Conservation (phyloP, 1,284 basidiomycete species). For the Apiotrichum mycotoxinovorans region DNA sequence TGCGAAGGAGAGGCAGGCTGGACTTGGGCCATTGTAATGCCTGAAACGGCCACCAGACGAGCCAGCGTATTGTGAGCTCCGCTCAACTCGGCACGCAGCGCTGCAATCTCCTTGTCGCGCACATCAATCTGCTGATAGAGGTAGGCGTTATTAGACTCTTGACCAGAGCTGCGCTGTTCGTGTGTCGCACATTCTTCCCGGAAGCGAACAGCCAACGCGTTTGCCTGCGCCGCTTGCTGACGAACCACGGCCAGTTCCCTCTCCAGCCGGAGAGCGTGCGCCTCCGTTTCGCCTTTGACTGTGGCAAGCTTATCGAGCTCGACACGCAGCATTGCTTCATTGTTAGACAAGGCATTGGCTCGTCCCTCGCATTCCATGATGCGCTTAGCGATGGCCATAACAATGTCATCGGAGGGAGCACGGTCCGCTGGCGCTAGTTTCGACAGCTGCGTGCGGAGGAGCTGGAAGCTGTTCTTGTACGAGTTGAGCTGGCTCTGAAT, state of each 20-base stretch:
- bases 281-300: not conserved
- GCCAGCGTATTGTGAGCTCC: not conserved
- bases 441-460: not conserved
- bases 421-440: not conserved
- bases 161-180: not conserved
- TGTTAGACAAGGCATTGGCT: not conserved
- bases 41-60: not conserved
- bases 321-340: not conserved
- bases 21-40: not conserved
- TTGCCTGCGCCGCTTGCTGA: not conserved
- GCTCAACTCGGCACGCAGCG: not conserved
- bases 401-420: not conserved
- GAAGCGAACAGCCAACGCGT: not conserved
- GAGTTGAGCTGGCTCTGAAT: not conserved
- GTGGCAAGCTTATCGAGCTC: not conserved
- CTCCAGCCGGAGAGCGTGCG: too few species aligned
- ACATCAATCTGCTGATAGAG: not conserved
- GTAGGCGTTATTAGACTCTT: not conserved
- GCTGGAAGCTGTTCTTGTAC: not conserved
- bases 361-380: not conserved
- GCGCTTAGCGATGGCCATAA: not conserved
- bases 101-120: not conserved
- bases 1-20: not conserved
- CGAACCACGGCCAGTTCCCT: not conserved
- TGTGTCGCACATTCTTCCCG: not conserved